These are phyloP conservation scores for Phialemoniopsis sp. DNA, from an alignment of 2,329 filamentous ascomycete genomes.

Conservation along the genomic window DNA sequence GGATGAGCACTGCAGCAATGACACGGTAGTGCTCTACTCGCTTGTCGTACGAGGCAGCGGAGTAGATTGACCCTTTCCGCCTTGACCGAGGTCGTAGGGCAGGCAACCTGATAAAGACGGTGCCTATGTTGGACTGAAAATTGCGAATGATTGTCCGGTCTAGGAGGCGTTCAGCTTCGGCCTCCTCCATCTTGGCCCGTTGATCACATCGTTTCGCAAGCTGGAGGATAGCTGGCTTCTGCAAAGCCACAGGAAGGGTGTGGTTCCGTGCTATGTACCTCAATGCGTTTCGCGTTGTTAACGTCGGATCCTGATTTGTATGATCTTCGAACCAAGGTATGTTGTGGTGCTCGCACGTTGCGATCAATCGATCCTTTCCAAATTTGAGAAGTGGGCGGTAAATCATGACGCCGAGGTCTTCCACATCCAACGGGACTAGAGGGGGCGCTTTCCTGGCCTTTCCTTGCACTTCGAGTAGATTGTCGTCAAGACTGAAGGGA, in stretches of 20 bases:
- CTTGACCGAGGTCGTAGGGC: slow-evolving; percentile 16
- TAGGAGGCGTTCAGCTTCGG: slow-evolving; percentile 53
- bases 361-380: slow-evolving; percentile 67
- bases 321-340: slow-evolving; percentile 79
- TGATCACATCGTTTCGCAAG: slow-evolving; percentile 50
- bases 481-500: slow-evolving; percentile 9
- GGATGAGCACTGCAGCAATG: slow-evolving; percentile 41
- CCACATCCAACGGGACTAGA: slow-evolving; percentile 31
- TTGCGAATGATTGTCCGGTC: slow-evolving; percentile 18
- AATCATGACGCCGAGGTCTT: slow-evolving; percentile 62
- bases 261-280: slow-evolving; percentile 59
- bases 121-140: slow-evolving; percentile 44
- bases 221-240: slow-evolving; percentile 57
- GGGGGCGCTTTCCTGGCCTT: slow-evolving; percentile 7
- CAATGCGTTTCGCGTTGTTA: slow-evolving; percentile 79
- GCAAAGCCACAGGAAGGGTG: slow-evolving; percentile 65
- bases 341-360: slow-evolving; percentile 65
- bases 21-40: slow-evolving; percentile 31
- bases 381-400: slow-evolving; percentile 69
- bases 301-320: slow-evolving; percentile 73
- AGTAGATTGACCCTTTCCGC: slow-evolving; percentile 10
- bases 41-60: slow-evolving; percentile 12
- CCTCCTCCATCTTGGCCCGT: slow-evolving; percentile 38
- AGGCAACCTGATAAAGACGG: slow-evolving; percentile 40
- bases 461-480: slow-evolving; percentile 13